Conservation (phyloP, 2,329 filamentous ascomycete species). For the Neonectria coccinea region DNA sequence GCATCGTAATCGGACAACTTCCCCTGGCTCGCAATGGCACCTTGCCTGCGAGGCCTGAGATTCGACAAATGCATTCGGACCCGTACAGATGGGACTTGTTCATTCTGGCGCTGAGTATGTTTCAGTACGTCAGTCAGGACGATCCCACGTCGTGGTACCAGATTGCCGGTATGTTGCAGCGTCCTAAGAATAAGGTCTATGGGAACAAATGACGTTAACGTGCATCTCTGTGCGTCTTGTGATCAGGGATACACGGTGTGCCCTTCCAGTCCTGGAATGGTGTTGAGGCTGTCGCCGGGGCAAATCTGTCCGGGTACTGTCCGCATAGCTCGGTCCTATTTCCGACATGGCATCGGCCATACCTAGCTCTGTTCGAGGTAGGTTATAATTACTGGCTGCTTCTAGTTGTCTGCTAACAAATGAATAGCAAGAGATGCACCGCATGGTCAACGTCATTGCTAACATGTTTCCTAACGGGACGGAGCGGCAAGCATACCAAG, state of each 20-base stretch:
- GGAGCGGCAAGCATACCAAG: slow-evolving; percentile 61
- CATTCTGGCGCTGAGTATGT: slow-evolving; percentile 77
- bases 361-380: slow-evolving; percentile 73
- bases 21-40: slow-evolving; percentile 54
- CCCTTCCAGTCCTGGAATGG: slow-evolving; percentile 70
- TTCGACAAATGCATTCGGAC: slow-evolving; percentile 73
- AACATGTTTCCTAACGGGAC: slow-evolving; percentile 60
- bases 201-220: slow-evolving; percentile 22
- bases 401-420: slow-evolving; percentile 31
- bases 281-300: slow-evolving; percentile 62
- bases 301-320: slow-evolving; percentile 76
- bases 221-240: not conserved
- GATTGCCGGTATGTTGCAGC: slow-evolving; percentile 71
- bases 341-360: slow-evolving; percentile 86
- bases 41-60: slow-evolving; percentile 69
- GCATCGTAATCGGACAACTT: slow-evolving; percentile 58
- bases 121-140: slow-evolving; percentile 75
- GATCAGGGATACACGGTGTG: slow-evolving; percentile 80
- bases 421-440: slow-evolving; percentile 53
- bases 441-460: slow-evolving; percentile 58
- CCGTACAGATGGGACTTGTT: slow-evolving; percentile 80
- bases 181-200: slow-evolving; percentile 9
- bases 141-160: slow-evolving; percentile 80
- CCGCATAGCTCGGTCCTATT: slow-evolving; percentile 81
- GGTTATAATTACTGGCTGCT: not conserved